Conservation (phyloP, 257 asterid species). For the Datura wrightii region DNA sequence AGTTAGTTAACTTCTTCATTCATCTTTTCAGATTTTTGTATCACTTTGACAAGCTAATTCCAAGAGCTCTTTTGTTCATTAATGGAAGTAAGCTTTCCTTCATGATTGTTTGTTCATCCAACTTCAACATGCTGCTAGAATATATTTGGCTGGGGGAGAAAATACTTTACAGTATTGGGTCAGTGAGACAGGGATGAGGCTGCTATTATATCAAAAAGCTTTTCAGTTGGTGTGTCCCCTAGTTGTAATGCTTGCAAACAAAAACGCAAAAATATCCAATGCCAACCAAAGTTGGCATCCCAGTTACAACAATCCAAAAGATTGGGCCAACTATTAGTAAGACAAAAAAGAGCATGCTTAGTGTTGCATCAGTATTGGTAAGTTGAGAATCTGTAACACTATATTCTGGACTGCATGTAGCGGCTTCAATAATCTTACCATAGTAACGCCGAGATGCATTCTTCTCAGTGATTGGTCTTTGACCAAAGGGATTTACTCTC, state of each 20-base stretch:
- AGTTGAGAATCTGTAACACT: neutral
- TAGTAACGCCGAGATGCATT: conserved; percentile 76
- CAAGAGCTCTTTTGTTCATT: too few relatives aligned
- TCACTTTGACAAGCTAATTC: too few relatives aligned
- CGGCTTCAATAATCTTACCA: conserved; percentile 59
- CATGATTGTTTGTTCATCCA: too few relatives aligned
- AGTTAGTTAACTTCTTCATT: too few relatives aligned
- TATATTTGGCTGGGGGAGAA: neutral
- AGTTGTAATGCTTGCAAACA: neutral
- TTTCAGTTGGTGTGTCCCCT: neutral
- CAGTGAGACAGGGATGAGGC: neutral
- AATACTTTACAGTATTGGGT: neutral
- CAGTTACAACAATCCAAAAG: neutral
- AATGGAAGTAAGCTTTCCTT: too few relatives aligned
- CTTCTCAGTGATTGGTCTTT: conserved; percentile 67
- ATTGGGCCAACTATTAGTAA: neutral
- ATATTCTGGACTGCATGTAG: neutral
- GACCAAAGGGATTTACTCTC: conserved; percentile 78
- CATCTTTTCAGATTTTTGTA: too few relatives aligned
- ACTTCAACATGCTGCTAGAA: neutral
- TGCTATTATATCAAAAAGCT: neutral
- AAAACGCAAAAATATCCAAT: neutral
- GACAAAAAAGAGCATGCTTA: neutral
- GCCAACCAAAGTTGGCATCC: neutral
- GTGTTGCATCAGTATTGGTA: neutral